These are phyloP conservation scores for Pleurotus platypus DNA, from an alignment of 768 basidiomycete genomes.

Conservation along the genomic window DNA sequence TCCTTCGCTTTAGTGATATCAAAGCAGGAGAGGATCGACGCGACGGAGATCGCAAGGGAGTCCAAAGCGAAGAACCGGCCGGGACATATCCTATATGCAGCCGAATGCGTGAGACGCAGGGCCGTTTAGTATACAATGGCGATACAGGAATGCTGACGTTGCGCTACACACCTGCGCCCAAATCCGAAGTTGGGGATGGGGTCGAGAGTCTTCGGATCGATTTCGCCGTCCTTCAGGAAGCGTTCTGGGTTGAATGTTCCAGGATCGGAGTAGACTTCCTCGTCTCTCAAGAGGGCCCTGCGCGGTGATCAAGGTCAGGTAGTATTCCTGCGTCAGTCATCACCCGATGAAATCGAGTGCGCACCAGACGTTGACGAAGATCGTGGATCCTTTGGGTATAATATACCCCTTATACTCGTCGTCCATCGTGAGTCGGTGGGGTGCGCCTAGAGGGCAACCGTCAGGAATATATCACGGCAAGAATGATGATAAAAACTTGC, in stretches of 20 bases:
- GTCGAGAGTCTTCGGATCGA: neutral
- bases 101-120: no score
- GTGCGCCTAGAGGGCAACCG: neutral
- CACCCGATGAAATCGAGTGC: neutral
- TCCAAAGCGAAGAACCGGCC: no score
- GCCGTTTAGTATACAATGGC: no score
- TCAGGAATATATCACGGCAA: neutral
- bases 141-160: no score
- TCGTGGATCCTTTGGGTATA: neutral
- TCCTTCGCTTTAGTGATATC: no score
- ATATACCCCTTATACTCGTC: neutral
- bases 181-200: neutral
- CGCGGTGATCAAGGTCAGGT: neutral
- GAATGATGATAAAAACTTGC: neutral
- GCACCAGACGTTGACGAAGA: neutral
- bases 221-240: neutral
- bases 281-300: neutral
- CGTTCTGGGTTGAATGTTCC: neutral
- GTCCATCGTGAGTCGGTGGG: neutral
- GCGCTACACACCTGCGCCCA: neutral
- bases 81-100: no score
- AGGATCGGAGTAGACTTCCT: neutral
- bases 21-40: no score
- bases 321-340: neutral
- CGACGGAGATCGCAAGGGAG: no score